These are phyloP conservation scores for Logfia minima DNA, from an alignment of 129 eudicot genomes.

Conservation along the genomic window DNA sequence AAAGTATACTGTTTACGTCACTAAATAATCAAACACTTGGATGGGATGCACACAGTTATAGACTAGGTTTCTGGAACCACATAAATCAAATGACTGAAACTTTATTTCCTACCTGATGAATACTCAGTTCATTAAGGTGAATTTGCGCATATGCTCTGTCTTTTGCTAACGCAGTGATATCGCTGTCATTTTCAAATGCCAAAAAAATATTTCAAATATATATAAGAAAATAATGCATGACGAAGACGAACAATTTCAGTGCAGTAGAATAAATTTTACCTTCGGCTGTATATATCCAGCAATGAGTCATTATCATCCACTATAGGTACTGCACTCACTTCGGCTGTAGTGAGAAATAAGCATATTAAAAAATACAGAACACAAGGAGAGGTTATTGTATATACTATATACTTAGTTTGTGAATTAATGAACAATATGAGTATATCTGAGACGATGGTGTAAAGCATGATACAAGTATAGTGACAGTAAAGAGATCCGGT, in stretches of 20 bases:
- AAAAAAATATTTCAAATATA: background rate
- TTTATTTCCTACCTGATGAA: slow-evolving; percentile 61
- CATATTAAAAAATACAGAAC: background rate
- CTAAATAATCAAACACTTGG: background rate
- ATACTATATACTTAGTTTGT: background rate
- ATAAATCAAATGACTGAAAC: slow-evolving; percentile 10
- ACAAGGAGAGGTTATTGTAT: slow-evolving; percentile 8
- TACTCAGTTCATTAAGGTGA: slow-evolving; percentile 72
- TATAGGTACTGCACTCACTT: slow-evolving; percentile 86
- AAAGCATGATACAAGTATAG: background rate
- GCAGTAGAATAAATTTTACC: slow-evolving; percentile 36
- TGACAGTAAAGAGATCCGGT: background rate
- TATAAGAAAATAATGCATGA: slow-evolving; percentile 12
- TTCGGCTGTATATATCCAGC: slow-evolving; percentile 77
- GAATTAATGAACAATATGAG: background rate
- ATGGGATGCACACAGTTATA: background rate
- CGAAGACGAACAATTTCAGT: slow-evolving; percentile 1
- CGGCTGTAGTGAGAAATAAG: slow-evolving; percentile 48
- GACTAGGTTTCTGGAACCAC: background rate
- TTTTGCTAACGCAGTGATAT: slow-evolving; percentile 88
- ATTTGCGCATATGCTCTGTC: slow-evolving; percentile 81
- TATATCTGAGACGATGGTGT: background rate
- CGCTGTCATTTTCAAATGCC: slow-evolving; percentile 52
- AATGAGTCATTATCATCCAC: slow-evolving; percentile 90
- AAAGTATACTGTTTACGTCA: background rate